These are phyloP conservation scores for Lathyrus tuberosus DNA, from an alignment of 306 rosid species.

Conservation along the genomic window DNA sequence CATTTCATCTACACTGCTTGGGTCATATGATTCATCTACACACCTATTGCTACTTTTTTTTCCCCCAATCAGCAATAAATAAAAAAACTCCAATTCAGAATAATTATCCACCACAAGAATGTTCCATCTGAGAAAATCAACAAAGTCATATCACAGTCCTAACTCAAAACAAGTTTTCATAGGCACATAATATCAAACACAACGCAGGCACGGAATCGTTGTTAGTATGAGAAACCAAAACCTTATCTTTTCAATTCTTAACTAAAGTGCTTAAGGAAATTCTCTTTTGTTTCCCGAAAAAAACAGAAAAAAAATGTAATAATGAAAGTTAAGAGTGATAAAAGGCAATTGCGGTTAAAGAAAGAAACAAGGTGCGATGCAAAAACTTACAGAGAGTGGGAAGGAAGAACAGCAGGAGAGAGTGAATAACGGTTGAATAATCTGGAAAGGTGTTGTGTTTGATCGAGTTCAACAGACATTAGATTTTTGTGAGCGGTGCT, in stretches of 20 bases:
- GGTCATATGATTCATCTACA: neutral
- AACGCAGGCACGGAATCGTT: too few relatives aligned
- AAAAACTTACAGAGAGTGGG: conserved; percentile 31
- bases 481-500: neutral
- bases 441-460: neutral
- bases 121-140: too few relatives aligned
- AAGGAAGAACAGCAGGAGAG: neutral
- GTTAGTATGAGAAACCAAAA: too few relatives aligned
- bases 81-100: neutral
- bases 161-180: too few relatives aligned
- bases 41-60: neutral
- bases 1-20: neutral
- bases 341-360: neutral
- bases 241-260: too few relatives aligned
- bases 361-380: neutral
- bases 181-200: too few relatives aligned
- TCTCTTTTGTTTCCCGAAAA: neutral
- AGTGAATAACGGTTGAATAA: neutral
- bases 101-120: neutral
- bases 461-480: neutral
- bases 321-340: neutral
- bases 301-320: neutral
- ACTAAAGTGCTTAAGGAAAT: too few relatives aligned
- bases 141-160: neutral
- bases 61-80: neutral